Percentiles rank a stretch among this genome's conserved stretches.
Conservation (phyloP, 768 basidiomycete genomes). For the Boletus tylopilopsis region DNA sequence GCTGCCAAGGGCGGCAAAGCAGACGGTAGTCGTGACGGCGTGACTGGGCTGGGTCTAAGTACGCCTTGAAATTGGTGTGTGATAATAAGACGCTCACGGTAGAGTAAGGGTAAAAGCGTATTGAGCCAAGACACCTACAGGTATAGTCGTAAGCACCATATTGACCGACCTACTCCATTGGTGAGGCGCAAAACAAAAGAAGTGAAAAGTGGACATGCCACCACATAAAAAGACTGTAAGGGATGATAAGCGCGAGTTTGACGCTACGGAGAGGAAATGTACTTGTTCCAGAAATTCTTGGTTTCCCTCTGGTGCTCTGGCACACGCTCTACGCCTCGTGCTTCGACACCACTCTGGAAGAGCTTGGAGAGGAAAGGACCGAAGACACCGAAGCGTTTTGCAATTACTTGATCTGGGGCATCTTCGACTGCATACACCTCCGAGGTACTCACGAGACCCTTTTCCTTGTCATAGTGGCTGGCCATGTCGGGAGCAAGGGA, state of each 20-base stretch:
- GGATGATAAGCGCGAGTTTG: neutral
- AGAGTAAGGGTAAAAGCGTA: slow-evolving; percentile 47
- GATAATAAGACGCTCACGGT: slow-evolving; percentile 28
- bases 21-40: slow-evolving; percentile 41
- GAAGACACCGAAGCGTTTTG: slow-evolving; percentile 27
- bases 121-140: slow-evolving; percentile 48
- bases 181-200: neutral
- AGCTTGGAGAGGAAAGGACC: slow-evolving; percentile 35
- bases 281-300: slow-evolving; percentile 46
- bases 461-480: slow-evolving; percentile 20
- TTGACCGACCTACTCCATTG: slow-evolving; percentile 40
- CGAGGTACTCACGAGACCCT: neutral
- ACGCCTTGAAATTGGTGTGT: neutral
- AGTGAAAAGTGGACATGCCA: slow-evolving; percentile 26
- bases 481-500: slow-evolving; percentile 2
- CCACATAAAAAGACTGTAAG: slow-evolving; percentile 42
- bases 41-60: slow-evolving; percentile 29
- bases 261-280: slow-evolving; percentile 9
- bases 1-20: slow-evolving; percentile 44
- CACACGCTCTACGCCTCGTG: slow-evolving; percentile 51
- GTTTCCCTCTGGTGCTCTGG: slow-evolving; percentile 45
- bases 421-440: slow-evolving; percentile 16
- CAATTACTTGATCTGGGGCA: slow-evolving; percentile 27
- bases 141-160: slow-evolving; percentile 44
- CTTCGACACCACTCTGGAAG: slow-evolving; percentile 49